Percentiles rank a stretch among this genome's conserved stretches.
Conservation (phyloP, 1,284 basidiomycete species). For the Cutaneotrichosporon spelunceum region DNA sequence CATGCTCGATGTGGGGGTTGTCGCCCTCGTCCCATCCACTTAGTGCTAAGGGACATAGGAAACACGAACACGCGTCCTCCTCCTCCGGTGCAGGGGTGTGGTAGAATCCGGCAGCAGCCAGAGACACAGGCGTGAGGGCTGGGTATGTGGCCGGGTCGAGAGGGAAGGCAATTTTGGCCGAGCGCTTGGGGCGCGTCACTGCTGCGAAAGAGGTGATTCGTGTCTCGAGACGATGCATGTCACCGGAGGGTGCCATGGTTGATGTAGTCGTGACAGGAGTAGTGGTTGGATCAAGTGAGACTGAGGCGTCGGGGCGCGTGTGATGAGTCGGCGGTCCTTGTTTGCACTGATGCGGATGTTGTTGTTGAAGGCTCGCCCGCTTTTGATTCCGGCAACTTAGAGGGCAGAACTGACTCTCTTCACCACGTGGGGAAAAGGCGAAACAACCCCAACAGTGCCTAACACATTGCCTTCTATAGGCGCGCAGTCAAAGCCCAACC, state of each 20-base stretch:
- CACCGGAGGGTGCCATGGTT: neutral
- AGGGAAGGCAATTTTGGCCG: slow-evolving; percentile 43
- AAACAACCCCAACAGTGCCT: neutral
- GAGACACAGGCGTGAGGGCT: slow-evolving; percentile 62
- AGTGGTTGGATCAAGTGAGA: neutral
- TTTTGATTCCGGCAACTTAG: neutral
- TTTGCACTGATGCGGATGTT: neutral
- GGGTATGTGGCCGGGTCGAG: slow-evolving; percentile 37
- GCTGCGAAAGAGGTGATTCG: slow-evolving; percentile 39
- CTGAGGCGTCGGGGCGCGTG: neutral
- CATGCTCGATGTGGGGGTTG: slow-evolving; percentile 74
- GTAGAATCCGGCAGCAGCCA: slow-evolving; percentile 80
- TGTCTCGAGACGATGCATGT: slow-evolving; percentile 41
- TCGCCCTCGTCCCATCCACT: slow-evolving; percentile 74
- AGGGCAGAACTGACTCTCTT: too few species aligned
- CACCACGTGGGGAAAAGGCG: neutral
- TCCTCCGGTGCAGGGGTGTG: slow-evolving; percentile 45
- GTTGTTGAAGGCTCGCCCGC: neutral
- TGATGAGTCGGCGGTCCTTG: neutral
- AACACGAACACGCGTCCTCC: slow-evolving; percentile 57
- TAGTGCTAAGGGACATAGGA: slow-evolving; percentile 68
- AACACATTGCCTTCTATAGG: neutral
- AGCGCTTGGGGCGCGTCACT: slow-evolving; percentile 29
- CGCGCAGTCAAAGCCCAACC: neutral
- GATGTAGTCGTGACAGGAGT: neutral